Evolutionary conservation across 441 rosid species (phyloP), one percentile per base, ranked within the genome.

Genomic region (Adansonia rubrostipa): DNA sequence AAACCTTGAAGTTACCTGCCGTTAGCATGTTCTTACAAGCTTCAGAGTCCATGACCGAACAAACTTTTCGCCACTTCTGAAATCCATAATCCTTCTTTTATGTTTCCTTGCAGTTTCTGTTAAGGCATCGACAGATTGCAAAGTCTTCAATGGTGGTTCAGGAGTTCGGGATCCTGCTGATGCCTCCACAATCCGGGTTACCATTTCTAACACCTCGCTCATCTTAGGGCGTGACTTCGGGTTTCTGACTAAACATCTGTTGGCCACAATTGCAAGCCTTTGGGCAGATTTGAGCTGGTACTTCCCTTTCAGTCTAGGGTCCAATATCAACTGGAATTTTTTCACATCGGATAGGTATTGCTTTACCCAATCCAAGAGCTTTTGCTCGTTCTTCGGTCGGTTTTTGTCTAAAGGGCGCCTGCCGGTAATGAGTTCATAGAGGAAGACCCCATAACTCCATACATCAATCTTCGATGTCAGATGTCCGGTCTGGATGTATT

Each of bases 361-460:
- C 84, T 77, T 95, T 48, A 95, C 83, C 99, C 99, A 95, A 40
- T 91, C 91, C 85, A 95, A 79, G 68, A 95, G 95, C 84, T 90
- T 92, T 79, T 91, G 98, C 83, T 96, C 98, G 51, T 82, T 74
- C 85, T 51, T 96, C 6, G 99, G 99, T 36, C 83, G 91, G 89
- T 89, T 89, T 50, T 88, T 82, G 67, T 96, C 99, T 75, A 93
- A 11, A 1, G 99, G 99, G 40, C 87, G 91, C 78, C 98, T 85
- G 42, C 99, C 99, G 8, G 98, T 93, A 75, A 96, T 89, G 62
- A 96, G 95, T 80, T 96, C 99, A 13, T 89, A 96, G 48, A 96
- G 89, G 88, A 96, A 93, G 33, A 96, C 99, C 3, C 98, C 98
- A 76, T 89, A 96, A 81, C 99, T 91, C 98, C 98, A 93, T 22